Base-by-base conservation (phyloP, 2,329 filamentous ascomycete species). In the Trichoderma hamatum region DNA sequence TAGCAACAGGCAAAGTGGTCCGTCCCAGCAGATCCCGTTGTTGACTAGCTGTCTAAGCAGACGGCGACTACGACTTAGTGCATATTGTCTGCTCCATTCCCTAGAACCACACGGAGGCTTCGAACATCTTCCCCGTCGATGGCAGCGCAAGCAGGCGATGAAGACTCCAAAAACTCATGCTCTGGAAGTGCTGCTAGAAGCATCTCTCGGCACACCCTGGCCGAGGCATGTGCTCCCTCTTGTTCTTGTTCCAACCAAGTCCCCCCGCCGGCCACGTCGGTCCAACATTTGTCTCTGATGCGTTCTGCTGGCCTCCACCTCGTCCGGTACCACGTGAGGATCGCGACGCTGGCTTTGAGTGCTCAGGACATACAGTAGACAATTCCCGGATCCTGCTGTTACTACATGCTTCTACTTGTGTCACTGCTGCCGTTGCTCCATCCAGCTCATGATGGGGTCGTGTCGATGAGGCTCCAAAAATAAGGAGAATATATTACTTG, bases 11-110 rank as follows among this genome's bases (percentile, higher is more conserved):
- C 51, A 32, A n/a, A 58, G 64, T 67, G 64, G 64, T 51, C 64
- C 64, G 54, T 59, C 52, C 64, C 52, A 67, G 64, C 64, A 67
- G 64, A 67, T 67, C 64, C 64, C 64, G 52, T 58, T 67, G 36
- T 30, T 59, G 58, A 51, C 43, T 32, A 67, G 64, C 52, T 51
- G 52, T 59, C 54, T 51, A 51, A 67, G 39, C 64, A 67, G 36
- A 21, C 64, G 64, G 64, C 64, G 64, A 59, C 64, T 59, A 67
- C 39, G 64, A 32, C 34, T 36, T 67, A 67, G 64, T 67, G 64
- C 64, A 21, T 46, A 56, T 58, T 59, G 32, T 36, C 60, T 59
- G 52, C 39, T 66, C 52, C 39, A 19, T 66, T 66, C 39, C 30
- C 63, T 19, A 59, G 56, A 39, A 59, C 56, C 56, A 36, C 13